Evolutionary conservation across 176 grass and related monocot species (phyloP).

Genomic region (Triticum timopheevii): DNA sequence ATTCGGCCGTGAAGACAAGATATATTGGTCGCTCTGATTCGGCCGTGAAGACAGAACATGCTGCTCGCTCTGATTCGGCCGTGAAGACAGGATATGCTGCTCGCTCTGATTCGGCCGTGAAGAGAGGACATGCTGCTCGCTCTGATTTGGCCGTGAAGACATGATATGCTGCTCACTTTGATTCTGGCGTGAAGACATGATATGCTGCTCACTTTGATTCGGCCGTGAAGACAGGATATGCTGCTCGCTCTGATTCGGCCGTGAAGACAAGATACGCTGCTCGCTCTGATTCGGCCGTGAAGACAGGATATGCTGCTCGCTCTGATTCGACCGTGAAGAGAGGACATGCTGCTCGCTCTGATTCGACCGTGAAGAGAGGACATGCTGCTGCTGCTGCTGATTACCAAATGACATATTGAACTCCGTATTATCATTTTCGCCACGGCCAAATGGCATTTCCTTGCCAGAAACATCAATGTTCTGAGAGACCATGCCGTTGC

Average conservation of each 20-base stretch:
- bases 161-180: too few relatives aligned
- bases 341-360: neutral
- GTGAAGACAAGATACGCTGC: neutral
- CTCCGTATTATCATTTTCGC: slow-evolving; percentile 32
- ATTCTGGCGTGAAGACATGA: too few relatives aligned
- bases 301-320: neutral
- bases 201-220: neutral
- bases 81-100: neutral
- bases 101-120: neutral
- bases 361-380: neutral
- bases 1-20: neutral
- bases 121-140: neutral
- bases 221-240: neutral
- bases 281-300: neutral
- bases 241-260: slow-evolving; percentile 32
- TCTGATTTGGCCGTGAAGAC: too few relatives aligned
- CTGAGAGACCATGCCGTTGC: neutral
- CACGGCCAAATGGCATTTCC: neutral
- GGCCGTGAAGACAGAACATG: neutral
- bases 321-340: neutral
- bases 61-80: neutral
- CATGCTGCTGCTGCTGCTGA: slow-evolving; percentile 22
- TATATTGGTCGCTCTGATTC: neutral
- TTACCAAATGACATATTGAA: slow-evolving; percentile 37
- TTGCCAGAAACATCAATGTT: neutral